Base-by-base conservation (phyloP, 2,329 filamentous ascomycete genomes). In the Pseudogymnoascus sp. region DNA sequence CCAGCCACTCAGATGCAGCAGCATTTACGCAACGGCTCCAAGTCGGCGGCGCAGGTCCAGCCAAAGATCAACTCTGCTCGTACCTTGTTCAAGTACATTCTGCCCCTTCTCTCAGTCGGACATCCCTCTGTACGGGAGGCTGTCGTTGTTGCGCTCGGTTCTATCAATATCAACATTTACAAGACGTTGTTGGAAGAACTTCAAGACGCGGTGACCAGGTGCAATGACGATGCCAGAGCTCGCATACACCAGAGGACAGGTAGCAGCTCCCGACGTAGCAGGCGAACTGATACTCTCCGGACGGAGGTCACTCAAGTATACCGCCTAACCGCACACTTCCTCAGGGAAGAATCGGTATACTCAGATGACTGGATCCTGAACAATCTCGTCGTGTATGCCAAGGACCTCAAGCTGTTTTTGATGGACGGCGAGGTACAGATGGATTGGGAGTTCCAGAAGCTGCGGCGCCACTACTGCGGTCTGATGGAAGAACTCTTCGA, bases 231-330 rank as follows among this genome's bases (percentile, higher is more conserved):
- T 72, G 91, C 93, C 8, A 90, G 92, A 70, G 85, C 88, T 38
- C 86, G 93, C 33, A 86, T 96, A 64, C 95, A 97, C 73, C 90
- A 93, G 71, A 86, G 95, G 61, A 91, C 87, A 26, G 86, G 89
- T 59, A 97, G 92, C 75, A 91, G 86, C 68, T 89, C 92, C 1
- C 86, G 89, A 53, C 83, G 91, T 62, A 96, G 91, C 72, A 86
- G 88, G 62, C 90, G 88, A 72, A 95, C 91, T 67, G 95, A 97
- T 72, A 80, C 92, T 33, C 77, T 99, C 35, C 85, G 96, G 62
- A 97, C 93, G 0, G 95, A 97, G 73, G 92, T 97, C 61, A 97
- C 96, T 0, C 91, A 97, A 72, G 90, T 99, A 6, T 97, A 97
- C 76, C 93, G 96, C 73, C 80, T 97, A 37, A 97, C 93, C 0